Evolutionary conservation across 164 flowering plant genomes (phyloP).

Genomic region (Litsea cubeba): DNA sequence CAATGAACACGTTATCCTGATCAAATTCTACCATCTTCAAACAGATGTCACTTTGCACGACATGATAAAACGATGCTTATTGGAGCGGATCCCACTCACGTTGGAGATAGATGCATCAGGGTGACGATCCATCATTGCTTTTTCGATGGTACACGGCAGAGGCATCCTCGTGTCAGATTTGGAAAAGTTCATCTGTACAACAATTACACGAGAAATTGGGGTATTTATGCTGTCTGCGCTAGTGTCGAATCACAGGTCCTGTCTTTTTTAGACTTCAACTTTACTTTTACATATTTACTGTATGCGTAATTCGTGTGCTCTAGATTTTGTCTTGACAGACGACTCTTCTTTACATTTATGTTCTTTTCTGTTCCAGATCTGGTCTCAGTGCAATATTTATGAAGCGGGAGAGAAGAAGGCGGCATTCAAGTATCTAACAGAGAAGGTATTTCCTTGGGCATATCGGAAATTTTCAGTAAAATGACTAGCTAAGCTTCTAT

Average conservation of each 20-base stretch:
- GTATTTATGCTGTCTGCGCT: conserved; percentile 86
- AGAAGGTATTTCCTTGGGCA: conserved; percentile 50
- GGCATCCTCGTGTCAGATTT: conserved; percentile 89
- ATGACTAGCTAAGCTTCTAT: conserved; percentile 2
- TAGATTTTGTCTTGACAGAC: background rate
- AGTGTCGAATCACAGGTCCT: conserved; percentile 85
- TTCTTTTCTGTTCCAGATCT: conserved; percentile 41
- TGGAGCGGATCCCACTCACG: conserved; percentile 71
- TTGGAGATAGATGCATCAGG: conserved; percentile 65
- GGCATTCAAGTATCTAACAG: conserved; percentile 59
- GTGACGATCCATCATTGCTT: conserved; percentile 90
- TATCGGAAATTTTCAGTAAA: background rate
- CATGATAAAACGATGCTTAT: conserved; percentile 86
- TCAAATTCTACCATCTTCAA: background rate
- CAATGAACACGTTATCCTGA: background rate
- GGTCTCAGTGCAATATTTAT: conserved; percentile 83
- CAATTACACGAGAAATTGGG: conserved; percentile 85
- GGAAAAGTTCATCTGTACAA: conserved; percentile 81
- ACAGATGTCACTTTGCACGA: conserved; percentile 62
- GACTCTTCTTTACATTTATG: background rate
- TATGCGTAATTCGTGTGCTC: background rate
- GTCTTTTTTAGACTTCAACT: too few relatives aligned
- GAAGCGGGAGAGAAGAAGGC: conserved; percentile 89
- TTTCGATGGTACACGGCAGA: conserved; percentile 75
- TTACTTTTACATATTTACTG: background rate